Conservation (phyloP, 2,329 filamentous ascomycete species). For the Alternaria tenuissima region DNA sequence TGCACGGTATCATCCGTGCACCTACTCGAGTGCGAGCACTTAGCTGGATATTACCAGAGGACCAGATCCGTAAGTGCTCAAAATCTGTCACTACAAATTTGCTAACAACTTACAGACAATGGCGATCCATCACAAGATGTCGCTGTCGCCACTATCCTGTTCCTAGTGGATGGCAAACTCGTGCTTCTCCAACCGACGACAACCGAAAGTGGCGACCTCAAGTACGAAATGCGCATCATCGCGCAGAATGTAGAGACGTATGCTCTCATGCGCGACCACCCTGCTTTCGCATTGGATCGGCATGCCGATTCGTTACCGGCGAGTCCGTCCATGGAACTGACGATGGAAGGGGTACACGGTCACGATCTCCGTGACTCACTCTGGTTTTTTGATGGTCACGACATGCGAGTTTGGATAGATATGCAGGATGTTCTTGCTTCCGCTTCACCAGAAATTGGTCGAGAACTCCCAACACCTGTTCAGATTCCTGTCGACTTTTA, state of each 20-base stretch:
- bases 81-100: background rate
- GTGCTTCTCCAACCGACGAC: slow-evolving; percentile 88
- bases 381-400: slow-evolving; percentile 91
- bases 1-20: slow-evolving; percentile 94
- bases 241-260: slow-evolving; percentile 97
- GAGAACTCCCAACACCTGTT: slow-evolving; percentile 77
- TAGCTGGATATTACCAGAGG: slow-evolving; percentile 94
- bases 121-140: slow-evolving; percentile 97
- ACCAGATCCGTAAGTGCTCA: slow-evolving; percentile 71
- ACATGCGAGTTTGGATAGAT: slow-evolving; percentile 88
- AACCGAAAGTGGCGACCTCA: slow-evolving; percentile 82
- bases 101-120: slow-evolving; percentile 61
- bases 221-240: slow-evolving; percentile 98
- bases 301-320: slow-evolving; percentile 59
- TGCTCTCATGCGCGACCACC: slow-evolving; percentile 87
- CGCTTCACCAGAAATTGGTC: slow-evolving; percentile 68
- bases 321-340: slow-evolving; percentile 58
- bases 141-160: slow-evolving; percentile 88
- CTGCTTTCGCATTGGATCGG: slow-evolving; percentile 57
- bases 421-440: slow-evolving; percentile 82
- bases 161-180: slow-evolving; percentile 96
- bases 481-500: slow-evolving; percentile 93
- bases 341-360: slow-evolving; percentile 56
- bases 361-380: slow-evolving; percentile 81
- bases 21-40: slow-evolving; percentile 90